phyloP scores from a whole-genome alignment of 164 flowering plant genomes.

The Litsea cubeba region DNA sequence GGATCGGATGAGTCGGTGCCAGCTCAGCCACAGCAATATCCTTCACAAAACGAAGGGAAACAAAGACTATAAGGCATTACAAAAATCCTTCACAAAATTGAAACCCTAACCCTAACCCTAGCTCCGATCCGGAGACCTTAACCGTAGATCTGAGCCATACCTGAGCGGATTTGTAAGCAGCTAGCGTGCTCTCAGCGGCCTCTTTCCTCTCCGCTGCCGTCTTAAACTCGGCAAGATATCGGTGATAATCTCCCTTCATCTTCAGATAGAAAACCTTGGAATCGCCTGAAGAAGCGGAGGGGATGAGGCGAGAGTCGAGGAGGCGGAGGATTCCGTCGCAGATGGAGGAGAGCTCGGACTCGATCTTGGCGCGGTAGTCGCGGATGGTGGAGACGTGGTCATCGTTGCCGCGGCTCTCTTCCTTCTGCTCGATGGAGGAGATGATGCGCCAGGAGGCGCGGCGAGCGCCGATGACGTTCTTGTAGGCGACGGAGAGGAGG shows the following conservation, averaged over 20 bases:
- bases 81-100: not conserved
- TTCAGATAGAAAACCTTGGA: slow-evolving; percentile 76
- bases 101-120: too few relatives aligned
- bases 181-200: slow-evolving; percentile 72
- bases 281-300: slow-evolving; percentile 53
- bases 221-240: slow-evolving; percentile 81
- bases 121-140: too few relatives aligned
- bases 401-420: slow-evolving; percentile 71
- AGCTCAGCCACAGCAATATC: slow-evolving; percentile 76
- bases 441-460: slow-evolving; percentile 77
- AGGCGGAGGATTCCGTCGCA: slow-evolving; percentile 67
- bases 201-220: slow-evolving; percentile 70
- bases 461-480: slow-evolving; percentile 77
- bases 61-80: not conserved
- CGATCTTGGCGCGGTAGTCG: slow-evolving; percentile 72
- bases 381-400: slow-evolving; percentile 58
- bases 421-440: slow-evolving; percentile 74
- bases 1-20: slow-evolving; percentile 82
- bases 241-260: slow-evolving; percentile 83
- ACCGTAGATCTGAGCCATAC: slow-evolving; percentile 17
- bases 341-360: slow-evolving; percentile 61
- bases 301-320: slow-evolving; percentile 55
- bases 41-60: slow-evolving; percentile 28
- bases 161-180: slow-evolving; percentile 80
- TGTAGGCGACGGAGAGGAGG: slow-evolving; percentile 72